Evolutionary conservation across 441 rosid species (phyloP).

Genomic region (Gossypium trilobum): DNA sequence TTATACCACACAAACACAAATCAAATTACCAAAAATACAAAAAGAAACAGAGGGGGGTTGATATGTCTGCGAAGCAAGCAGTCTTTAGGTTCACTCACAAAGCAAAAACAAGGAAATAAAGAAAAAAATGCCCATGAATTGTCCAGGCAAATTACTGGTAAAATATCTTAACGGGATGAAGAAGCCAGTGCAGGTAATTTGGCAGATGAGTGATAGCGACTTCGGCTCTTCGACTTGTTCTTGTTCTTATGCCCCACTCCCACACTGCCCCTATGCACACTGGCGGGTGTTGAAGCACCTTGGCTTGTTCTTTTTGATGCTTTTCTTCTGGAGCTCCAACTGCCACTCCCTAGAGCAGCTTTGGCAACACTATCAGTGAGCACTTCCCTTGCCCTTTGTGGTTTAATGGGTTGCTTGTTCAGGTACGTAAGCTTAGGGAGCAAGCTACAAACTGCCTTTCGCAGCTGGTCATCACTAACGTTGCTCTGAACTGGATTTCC

Average conservation of each 20-base stretch:
- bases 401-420: slow-evolving; percentile 75
- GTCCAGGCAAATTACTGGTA: background rate
- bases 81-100: background rate
- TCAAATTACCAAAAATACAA: background rate
- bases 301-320: slow-evolving; percentile 25
- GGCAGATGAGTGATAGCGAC: slow-evolving; percentile 21
- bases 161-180: slow-evolving; percentile 21
- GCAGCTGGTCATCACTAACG: slow-evolving; percentile 71
- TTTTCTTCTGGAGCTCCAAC: slow-evolving; percentile 34
- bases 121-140: background rate
- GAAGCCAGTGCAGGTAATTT: slow-evolving; percentile 34
- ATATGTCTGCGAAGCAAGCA: background rate
- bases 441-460: slow-evolving; percentile 59
- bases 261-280: slow-evolving; percentile 26
- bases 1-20: background rate
- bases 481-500: slow-evolving; percentile 83
- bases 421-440: slow-evolving; percentile 71
- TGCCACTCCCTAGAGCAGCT: slow-evolving; percentile 55
- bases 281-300: slow-evolving; percentile 25
- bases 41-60: no score
- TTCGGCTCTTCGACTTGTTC: slow-evolving; percentile 32
- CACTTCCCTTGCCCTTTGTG: slow-evolving; percentile 62
- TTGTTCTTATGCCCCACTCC: slow-evolving; percentile 26
- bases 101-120: background rate
- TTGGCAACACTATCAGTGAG: slow-evolving; percentile 61